Conservation (phyloP, 441 rosid genomes). For the Pelargonium australe region DNA sequence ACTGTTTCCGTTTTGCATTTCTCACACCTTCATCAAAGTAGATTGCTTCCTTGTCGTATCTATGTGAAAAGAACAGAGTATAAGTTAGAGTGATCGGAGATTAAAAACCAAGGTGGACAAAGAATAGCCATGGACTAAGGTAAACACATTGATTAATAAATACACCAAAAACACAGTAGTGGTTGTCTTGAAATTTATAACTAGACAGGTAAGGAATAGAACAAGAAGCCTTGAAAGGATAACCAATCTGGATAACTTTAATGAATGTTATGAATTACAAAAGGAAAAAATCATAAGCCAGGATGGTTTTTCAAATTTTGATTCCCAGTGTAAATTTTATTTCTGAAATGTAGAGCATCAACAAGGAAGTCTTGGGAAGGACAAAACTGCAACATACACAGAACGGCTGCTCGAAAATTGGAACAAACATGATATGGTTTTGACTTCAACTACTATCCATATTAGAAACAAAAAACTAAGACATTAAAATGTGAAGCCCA, state of each 20-base stretch:
- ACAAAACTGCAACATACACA: not conserved
- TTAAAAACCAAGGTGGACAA: conserved; percentile 8
- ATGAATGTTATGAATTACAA: not conserved
- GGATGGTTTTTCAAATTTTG: conserved; percentile 7
- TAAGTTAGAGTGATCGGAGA: conserved; percentile 7
- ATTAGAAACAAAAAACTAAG: not conserved
- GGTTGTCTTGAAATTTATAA: not conserved
- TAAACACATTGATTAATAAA: not conserved
- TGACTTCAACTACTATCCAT: not conserved
- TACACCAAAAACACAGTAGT: not conserved
- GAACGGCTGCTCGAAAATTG: not conserved
- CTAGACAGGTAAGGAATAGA: not conserved
- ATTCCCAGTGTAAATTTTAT: not conserved
- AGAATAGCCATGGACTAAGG: not conserved
- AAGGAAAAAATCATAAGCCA: not conserved
- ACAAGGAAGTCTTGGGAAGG: not conserved
- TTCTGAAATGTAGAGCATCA: not conserved
- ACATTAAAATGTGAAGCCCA: not conserved
- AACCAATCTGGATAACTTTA: not conserved
- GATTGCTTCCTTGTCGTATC: conserved; percentile 63
- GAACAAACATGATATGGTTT: not conserved
- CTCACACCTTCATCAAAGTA: conserved; percentile 77
- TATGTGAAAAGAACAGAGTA: conserved; percentile 21
- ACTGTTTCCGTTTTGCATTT: conserved; percentile 42
- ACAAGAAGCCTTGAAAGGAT: not conserved